Evolutionary conservation across 352 stramenopile genomes (phyloP).

Genomic region (Pythium insidiosum): DNA sequence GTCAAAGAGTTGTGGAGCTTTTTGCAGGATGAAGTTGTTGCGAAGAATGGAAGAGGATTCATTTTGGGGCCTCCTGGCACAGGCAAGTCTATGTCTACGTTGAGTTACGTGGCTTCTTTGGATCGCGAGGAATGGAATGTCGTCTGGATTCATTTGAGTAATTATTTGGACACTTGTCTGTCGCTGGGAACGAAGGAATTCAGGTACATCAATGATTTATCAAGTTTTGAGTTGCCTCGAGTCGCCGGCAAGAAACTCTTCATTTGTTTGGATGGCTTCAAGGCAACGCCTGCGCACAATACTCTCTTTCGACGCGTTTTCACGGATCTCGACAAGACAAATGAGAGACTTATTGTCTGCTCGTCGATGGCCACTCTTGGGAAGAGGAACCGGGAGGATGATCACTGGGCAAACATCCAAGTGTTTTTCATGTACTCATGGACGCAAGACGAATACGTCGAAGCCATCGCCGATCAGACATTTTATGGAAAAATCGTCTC

Average conservation of each 20-base stretch:
- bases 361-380: slow-evolving; percentile 1
- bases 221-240: not conserved
- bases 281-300: not conserved
- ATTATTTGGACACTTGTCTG: not conserved
- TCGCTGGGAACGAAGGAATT: not conserved
- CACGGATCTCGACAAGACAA: not conserved
- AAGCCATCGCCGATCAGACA: not conserved
- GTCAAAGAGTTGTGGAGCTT: not conserved
- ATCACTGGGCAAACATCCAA: not conserved
- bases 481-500: slow-evolving; percentile 1
- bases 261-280: not conserved
- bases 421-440: slow-evolving; percentile 5
- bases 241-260: not conserved
- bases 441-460: slow-evolving; percentile 2
- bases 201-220: not conserved
- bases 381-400: not conserved
- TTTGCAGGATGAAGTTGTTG: slow-evolving; percentile 5
- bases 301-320: not conserved
- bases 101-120: slow-evolving; percentile 11
- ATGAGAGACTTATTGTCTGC: not conserved
- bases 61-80: slow-evolving; percentile 14
- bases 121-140: slow-evolving; percentile 15
- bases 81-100: no score
- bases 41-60: slow-evolving; percentile 4
- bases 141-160: slow-evolving; percentile 14